Conservation (phyloP, 1,139 yeast genomes). For the Sugiyamaella japonica region DNA sequence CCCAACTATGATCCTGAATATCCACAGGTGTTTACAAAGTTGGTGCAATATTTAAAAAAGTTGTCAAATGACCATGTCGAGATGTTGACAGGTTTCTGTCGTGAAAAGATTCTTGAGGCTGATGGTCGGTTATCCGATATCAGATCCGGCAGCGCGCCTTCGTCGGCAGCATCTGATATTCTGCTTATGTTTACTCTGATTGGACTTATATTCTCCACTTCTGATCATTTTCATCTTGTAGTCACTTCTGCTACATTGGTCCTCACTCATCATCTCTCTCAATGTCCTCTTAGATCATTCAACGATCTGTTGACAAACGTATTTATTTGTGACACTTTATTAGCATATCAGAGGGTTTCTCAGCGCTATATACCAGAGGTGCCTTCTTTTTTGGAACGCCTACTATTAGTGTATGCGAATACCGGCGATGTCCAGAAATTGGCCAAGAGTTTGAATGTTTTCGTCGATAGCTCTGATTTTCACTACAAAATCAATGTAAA, state of each 20-base stretch:
- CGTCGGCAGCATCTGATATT: constrained; percentile 42
- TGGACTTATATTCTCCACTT: constrained; percentile 83
- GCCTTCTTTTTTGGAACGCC: constrained; percentile 55
- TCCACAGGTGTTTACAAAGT: constrained; percentile 44
- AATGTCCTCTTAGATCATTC: constrained; percentile 44
- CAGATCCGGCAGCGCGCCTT: constrained; percentile 13
- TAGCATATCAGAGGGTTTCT: constrained; percentile 75
- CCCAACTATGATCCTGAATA: constrained; percentile 28
- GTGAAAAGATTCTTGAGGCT: constrained; percentile 50
- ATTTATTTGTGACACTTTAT: constrained; percentile 60
- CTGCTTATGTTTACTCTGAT: constrained; percentile 65
- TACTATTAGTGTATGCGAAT: constrained; percentile 40
- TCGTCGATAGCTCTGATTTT: constrained; percentile 9
- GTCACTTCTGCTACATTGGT: constrained; percentile 80
- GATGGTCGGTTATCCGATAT: constrained; percentile 49
- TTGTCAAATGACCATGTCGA: constrained; percentile 68
- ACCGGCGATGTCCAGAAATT: background rate
- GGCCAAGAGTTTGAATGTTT: background rate
- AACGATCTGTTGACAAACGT: constrained; percentile 52
- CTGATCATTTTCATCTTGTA: constrained; percentile 92
- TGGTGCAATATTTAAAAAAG: constrained; percentile 54
- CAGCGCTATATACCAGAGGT: constrained; percentile 84
- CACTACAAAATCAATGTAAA: constrained; percentile 1
- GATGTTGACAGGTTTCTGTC: constrained; percentile 57
- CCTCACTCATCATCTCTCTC: constrained; percentile 68